Evolutionary conservation across 805 yeast species (phyloP), one percentile per base, ranked within the genome.

Genomic region (Pichia sporocuriosa): DNA sequence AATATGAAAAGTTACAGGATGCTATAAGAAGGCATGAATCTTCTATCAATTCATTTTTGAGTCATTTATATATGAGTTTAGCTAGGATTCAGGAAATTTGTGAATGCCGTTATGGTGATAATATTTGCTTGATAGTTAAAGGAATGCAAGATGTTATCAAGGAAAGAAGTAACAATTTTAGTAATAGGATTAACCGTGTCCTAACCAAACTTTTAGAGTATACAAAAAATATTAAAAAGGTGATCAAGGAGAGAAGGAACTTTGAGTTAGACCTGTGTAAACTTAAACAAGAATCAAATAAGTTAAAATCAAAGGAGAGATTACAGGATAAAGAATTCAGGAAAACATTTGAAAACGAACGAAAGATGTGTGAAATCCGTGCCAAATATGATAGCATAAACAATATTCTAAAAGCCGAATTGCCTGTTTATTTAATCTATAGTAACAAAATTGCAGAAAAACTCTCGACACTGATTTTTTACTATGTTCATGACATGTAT

Each of bases 351-450:
- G 61, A 61, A 32, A 55, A 57, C 20, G 57, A 59, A 37, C 57
- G 56, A 44, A 56, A 55, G 39, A 33, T 57, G 23, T 63, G 54
- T 45, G 54, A 52, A 40, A 59, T 50, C 46, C 63, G 48, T 43
- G 60, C 44, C 53, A 68, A 52, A 37, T 73, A 68, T 49, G 67
- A 68, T 2, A 36, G 45, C 10, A 46, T 65, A 27, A 72, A 75
- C 51, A 46, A 51, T 4, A 38, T 48, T 3, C 58, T 77, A 45
- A 72, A 73, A 43, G 44, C 43, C 24, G 82, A 76, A 32, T 50
- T 78, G 1, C 80, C 81, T 0, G 37, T 45, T 3, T 69, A 74
- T 36, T 61, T 69, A 42, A 42, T 56, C 6, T 53, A 69, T 10
- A 55, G 68, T 0, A 44, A 57, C 4, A 35, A 50, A 12, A 51